Evolutionary conservation across 441 rosid genomes (phyloP), one percentile per base, ranked within the genome.

Genomic region (Pelargonium cotyledonis): DNA sequence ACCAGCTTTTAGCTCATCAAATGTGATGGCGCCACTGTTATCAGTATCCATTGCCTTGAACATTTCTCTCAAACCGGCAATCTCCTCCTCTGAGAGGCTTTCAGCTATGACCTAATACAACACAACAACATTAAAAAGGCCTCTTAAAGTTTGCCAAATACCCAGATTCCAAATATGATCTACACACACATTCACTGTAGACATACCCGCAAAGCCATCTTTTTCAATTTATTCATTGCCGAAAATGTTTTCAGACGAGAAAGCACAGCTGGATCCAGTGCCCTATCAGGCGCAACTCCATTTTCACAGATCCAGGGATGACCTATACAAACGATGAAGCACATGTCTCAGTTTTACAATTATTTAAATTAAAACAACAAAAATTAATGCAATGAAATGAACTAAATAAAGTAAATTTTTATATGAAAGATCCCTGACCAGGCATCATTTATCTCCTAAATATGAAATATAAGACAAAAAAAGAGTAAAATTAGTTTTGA

Each of bases 241-340:
- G 99, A 95, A 79, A 95, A 95, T 76, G 87, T 91, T 73, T 92
- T 92, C 73, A 95, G 92, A 68, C 99, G 97, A 69, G 99, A 92
- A 73, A 95, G 85, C 65, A 95, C 96, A 76, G 98, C 99, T 10
- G 98, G 85, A 82, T 92, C 99, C 67, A 95, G 80, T 16, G 97
- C 84, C 80, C 89, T 92, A 82, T 95, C 99, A 4, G 98, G 99
- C 51, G 99, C 99, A 78, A 95, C 98, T 79, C 99, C 99, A 68
- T 92, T 95, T 80, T 95, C 90, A 73, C 92, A 90, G 53, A 95
- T 92, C 99, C 98, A 95, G 40, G 99, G 99, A 80, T 95, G 99
- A 74, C 97, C 99, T 95, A 73, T 69, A 65, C 62, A 65, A 65
- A 14, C 29, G 40, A 66, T 9, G 31, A 58, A 65, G 62, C 1